Evolutionary conservation across 768 basidiomycete genomes (phyloP).

Genomic region (Arthromyces matolae): DNA sequence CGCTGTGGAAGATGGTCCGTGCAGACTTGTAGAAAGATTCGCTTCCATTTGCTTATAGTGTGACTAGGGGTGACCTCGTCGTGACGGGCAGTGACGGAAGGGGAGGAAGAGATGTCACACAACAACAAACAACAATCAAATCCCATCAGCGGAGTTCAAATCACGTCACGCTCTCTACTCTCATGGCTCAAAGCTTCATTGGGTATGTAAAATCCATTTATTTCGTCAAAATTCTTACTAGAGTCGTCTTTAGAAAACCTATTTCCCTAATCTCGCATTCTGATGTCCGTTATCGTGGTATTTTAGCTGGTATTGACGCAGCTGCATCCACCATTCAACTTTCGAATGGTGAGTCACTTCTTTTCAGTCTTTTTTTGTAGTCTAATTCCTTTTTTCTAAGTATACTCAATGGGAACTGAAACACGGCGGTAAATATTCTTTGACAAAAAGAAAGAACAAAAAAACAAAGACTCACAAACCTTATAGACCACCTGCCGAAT

Average conservation of each 20-base stretch:
- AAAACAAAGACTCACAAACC: neutral
- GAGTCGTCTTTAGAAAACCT: constrained; percentile 54
- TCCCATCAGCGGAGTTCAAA: neutral
- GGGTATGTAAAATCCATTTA: constrained; percentile 44
- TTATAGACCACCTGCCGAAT: constrained; percentile 65
- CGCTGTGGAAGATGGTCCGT: constrained; percentile 20
- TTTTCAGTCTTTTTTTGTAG: neutral
- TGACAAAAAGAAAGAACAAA: too few species aligned
- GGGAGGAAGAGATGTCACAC: constrained; percentile 35
- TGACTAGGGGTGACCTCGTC: constrained; percentile 43
- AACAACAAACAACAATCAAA: constrained; percentile 15
- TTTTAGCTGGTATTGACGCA: constrained; percentile 83
- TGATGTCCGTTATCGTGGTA: constrained; percentile 87
- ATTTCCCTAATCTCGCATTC: constrained; percentile 64
- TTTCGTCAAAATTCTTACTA: neutral
- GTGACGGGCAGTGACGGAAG: constrained; percentile 47
- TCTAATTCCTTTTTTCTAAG: constrained; percentile 26
- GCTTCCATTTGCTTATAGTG: constrained; percentile 10
- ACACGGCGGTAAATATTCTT: constrained; percentile 58
- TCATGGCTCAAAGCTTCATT: constrained; percentile 74
- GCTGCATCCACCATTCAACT: constrained; percentile 83
- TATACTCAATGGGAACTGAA: constrained; percentile 89
- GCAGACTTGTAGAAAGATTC: too few species aligned
- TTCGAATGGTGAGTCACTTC: constrained; percentile 61
- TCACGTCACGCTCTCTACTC: constrained; percentile 3